Evolutionary conservation across 306 rosid species (phyloP), one percentile per base, ranked within the genome.

Genomic region (Lablab purpureus): DNA sequence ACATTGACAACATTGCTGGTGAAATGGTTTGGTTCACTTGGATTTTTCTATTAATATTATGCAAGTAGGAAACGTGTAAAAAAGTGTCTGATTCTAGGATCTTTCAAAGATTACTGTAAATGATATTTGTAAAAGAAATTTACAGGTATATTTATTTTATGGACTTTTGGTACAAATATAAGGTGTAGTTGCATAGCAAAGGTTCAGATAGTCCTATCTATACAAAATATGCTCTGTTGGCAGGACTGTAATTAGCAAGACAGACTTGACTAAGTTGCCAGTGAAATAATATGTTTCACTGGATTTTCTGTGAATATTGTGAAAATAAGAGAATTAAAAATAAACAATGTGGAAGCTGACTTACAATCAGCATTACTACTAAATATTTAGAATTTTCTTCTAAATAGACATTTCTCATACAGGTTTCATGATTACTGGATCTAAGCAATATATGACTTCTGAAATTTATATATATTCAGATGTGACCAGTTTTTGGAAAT

Each of bases 1-100:
- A 37, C 83, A 67, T 77, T 70, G 71, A 67, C 77, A 76, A 37
- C 77, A 82, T 34, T 77, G 75, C 71, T 68, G 67, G 85, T 77
- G 71, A 77, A 67, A 71, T 77, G 65, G 15, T 81, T 81, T 81
- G 73, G 55, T 49, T 76, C 54, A 64, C 70, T 64, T 64, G 70
- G 70, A 34, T 34, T 64, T 64, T 64, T 36, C 70, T 64, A 46
- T 64, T 64, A 64, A 64, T 34, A 36, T 64, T 64, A 45, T 18
- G 14, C 46, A n/a, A 17, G 70, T 64, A 64, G 70, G 70, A 64
- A 34, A 64, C 10, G 9, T 34, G 49, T 18, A 64, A 64, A 8
- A n/a, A 36, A 67, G 74, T 32, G 50, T 64, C 67, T 70, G 62
- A 63, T 47, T 45, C 55, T 79, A 75, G 77, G 73, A 65, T 79